Evolutionary conservation across 2,329 filamentous ascomycete species (phyloP), one percentile per base, ranked within the genome.

Genomic region (Fusarium praegraminearum): DNA sequence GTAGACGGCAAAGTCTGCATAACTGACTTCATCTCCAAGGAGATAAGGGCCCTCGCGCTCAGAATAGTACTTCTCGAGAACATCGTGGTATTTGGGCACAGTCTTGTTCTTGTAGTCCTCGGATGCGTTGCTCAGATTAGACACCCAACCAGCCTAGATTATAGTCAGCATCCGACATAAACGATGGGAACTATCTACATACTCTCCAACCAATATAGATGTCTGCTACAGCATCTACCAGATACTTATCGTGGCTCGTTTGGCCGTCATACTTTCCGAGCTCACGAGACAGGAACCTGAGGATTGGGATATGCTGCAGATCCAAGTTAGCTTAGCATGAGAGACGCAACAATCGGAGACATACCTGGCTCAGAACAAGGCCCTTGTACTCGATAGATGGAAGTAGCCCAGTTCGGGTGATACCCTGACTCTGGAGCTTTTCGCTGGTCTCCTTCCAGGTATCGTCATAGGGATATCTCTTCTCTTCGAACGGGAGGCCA

Each of bases 311-410:
- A 1, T 69, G 66, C 66, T 69, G 2, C 5, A 1, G 2, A 7
- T 5, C 6, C 0, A 0, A 0, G 7, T 65, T 7, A 64, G 28
- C 5, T 6, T 11, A 3, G 2, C 7, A 9, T 6, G 13, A 4
- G 11, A 2, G 9, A 15, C 4, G 1, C 2, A 7, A 8, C 1
- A 6, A 7, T 22, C 1, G 1, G 20, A 11, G 0, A 47, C 61
- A 3, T 9, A 69, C 71, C 54, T 73, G 71, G 18, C 55, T 69
- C 12, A 80, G 60, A 7, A 76, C 62, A 8, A 67, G 46, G 5
- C 77, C 79, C 32, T 80, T 75, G 58, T 80, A 80, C 50, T 80
- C 76, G 5, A 82, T 66, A 0, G 73, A 74, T 7, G 80, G 80
- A 12, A 82, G 52, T 26, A 72, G 71, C 10, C 78, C 78, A 8